Conservation (phyloP, 2,329 filamentous ascomycete species). For the Coniochaeta ligniaria region DNA sequence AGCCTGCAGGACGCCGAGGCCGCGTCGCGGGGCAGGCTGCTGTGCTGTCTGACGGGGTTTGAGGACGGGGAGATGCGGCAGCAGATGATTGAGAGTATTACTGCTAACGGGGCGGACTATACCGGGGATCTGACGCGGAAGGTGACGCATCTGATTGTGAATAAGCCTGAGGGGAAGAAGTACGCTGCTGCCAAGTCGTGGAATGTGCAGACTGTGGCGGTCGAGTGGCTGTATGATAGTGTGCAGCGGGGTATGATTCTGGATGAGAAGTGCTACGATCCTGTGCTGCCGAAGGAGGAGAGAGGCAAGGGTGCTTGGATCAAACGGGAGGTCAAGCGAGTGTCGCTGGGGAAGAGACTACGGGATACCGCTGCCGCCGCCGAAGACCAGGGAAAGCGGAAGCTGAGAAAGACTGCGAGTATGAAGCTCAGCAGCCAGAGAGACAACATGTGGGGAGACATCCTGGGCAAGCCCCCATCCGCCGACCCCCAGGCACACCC, state of each 20-base stretch:
- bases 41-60: conserved; percentile 51
- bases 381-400: conserved; percentile 59
- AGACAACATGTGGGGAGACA: conserved; percentile 84
- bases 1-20: conserved; percentile 22
- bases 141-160: conserved; percentile 83
- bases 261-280: conserved; percentile 80
- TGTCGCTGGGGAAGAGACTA: conserved; percentile 50
- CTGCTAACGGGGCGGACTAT: conserved; percentile 71
- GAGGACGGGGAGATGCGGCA: conserved; percentile 57
- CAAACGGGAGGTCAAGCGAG: conserved; percentile 37
- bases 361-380: conserved; percentile 39
- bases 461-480: conserved; percentile 49
- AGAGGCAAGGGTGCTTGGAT: conserved; percentile 76
- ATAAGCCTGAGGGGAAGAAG: conserved; percentile 75
- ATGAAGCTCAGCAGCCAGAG: conserved; percentile 74
- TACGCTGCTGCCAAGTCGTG: conserved; percentile 82
- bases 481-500: conserved; percentile 17
- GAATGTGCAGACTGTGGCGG: conserved; percentile 70
- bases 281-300: conserved; percentile 58
- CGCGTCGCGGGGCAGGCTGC: conserved; percentile 30
- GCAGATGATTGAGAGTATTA: conserved; percentile 60
- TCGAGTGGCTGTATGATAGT: conserved; percentile 82
- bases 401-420: conserved; percentile 82
- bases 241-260: conserved; percentile 82
- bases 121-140: conserved; percentile 78